Conservation (phyloP, 805 yeast genomes). For the Brettanomyces naardenensis region DNA sequence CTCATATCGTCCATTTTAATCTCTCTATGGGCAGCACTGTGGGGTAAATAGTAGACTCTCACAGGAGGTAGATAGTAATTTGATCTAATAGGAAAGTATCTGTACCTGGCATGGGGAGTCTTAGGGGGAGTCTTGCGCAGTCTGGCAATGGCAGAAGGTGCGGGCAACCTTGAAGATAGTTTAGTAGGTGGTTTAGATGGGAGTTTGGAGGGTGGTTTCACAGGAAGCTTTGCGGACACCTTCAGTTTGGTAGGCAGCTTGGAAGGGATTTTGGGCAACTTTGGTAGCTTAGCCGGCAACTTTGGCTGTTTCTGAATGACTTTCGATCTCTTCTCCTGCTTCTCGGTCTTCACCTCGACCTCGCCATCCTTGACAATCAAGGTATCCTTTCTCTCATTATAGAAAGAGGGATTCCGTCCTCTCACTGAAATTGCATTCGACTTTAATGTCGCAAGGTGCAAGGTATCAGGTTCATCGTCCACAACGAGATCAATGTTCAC, state of each 20-base stretch:
- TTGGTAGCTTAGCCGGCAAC: background rate
- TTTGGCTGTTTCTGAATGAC: background rate
- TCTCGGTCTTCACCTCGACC: background rate
- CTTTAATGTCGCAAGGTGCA: slow-evolving; percentile 8
- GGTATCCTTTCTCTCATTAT: slow-evolving; percentile 43
- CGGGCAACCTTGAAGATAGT: too few relatives aligned
- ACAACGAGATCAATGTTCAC: background rate
- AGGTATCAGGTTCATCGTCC: slow-evolving; percentile 1
- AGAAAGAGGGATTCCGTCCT: slow-evolving; percentile 57
- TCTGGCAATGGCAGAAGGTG: too few relatives aligned
- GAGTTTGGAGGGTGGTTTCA: too few relatives aligned
- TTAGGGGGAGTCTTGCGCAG: too few relatives aligned
- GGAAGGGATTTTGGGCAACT: background rate
- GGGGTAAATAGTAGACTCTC: slow-evolving; percentile 42
- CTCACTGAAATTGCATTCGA: slow-evolving; percentile 46
- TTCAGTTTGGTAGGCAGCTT: background rate
- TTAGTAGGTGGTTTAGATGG: too few relatives aligned
- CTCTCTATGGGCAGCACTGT: slow-evolving; percentile 32
- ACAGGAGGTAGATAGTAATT: slow-evolving; percentile 44
- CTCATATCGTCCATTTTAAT: slow-evolving; percentile 3
- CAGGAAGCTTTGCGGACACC: too few relatives aligned
- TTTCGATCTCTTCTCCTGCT: background rate
- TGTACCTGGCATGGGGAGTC: slow-evolving; percentile 24
- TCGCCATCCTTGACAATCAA: slow-evolving; percentile 22
- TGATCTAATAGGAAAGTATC: slow-evolving; percentile 38